These are phyloP conservation scores for Neocucurbitaria cava DNA, from an alignment of 2,329 filamentous ascomycete species.

Conservation along the genomic window DNA sequence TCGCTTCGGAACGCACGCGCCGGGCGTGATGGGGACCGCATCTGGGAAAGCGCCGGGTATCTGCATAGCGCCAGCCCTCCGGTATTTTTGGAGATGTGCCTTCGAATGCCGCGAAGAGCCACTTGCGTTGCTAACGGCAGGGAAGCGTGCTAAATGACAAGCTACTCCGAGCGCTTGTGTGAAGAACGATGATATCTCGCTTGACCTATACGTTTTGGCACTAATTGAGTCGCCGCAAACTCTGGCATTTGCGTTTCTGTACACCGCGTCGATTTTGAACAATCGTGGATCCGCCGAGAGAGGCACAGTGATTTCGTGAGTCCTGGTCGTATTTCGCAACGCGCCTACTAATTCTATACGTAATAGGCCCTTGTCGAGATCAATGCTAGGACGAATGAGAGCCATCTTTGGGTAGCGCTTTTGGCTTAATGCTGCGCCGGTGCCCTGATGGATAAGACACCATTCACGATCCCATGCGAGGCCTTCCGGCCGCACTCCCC, in stretches of 20 bases:
- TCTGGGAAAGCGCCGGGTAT: constrained; percentile 64
- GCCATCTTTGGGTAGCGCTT: constrained; percentile 90
- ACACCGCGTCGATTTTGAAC: constrained; percentile 53
- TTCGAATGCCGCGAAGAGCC: constrained; percentile 72
- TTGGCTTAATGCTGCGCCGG: constrained; percentile 83
- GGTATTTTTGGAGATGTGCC: constrained; percentile 66
- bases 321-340: constrained; percentile 39
- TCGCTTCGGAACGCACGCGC: constrained; percentile 61
- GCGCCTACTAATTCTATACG: constrained; percentile 62
- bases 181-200: constrained; percentile 77
- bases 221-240: constrained; percentile 84
- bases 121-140: constrained; percentile 61
- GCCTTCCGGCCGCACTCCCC: constrained; percentile 83
- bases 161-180: constrained; percentile 75
- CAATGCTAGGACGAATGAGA: constrained; percentile 75
- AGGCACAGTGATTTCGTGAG: constrained; percentile 56
- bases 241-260: constrained; percentile 62
- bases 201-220: constrained; percentile 72
- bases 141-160: constrained; percentile 85
- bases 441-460: constrained; percentile 89
- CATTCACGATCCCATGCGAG: constrained; percentile 95
- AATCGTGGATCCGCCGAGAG: constrained; percentile 71
- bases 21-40: constrained; percentile 50
- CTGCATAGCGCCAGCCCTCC: constrained; percentile 32
- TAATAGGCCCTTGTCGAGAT: constrained; percentile 72